A percentile compares a stretch with the other conserved stretches of the same genome.
Evolutionary conservation across 2,329 filamentous ascomycete genomes (phyloP).

Genomic region (Cercospora nicotianae): DNA sequence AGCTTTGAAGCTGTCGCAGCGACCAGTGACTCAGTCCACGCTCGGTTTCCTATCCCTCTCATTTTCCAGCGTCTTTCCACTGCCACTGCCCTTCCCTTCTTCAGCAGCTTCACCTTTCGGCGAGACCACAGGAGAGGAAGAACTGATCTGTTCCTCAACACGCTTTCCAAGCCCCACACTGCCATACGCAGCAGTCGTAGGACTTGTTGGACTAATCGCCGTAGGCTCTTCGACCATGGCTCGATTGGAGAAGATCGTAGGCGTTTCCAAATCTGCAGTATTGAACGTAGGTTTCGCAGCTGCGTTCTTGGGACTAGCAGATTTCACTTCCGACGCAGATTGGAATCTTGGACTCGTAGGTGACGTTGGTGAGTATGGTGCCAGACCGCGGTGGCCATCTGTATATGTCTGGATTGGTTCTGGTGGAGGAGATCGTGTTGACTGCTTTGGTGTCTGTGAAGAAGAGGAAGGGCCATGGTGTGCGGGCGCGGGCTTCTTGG

Average conservation of each 20-base stretch:
- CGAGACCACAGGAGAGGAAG: not conserved
- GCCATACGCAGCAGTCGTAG: constrained; percentile 18
- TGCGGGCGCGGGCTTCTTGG: constrained; percentile 29
- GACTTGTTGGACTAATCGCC: constrained; percentile 23
- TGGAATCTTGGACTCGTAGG: constrained; percentile 12
- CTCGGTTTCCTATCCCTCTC: not conserved
- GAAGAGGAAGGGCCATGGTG: constrained; percentile 21
- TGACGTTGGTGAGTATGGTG: constrained; percentile 21
- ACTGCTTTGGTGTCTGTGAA: not conserved
- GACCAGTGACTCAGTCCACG: not conserved
- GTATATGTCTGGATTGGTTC: constrained; percentile 24
- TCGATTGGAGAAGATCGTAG: constrained; percentile 23
- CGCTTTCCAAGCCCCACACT: constrained; percentile 38
- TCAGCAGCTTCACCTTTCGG: not conserved
- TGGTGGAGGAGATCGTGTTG: not conserved
- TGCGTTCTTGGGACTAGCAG: constrained; percentile 12
- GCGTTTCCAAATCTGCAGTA: constrained; percentile 21
- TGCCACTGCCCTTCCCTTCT: not conserved
- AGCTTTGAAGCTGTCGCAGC: not conserved
- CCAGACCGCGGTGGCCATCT: constrained; percentile 44
- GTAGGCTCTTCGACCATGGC: constrained; percentile 33
- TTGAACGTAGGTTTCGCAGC: constrained; percentile 24
- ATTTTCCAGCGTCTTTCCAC: not conserved
- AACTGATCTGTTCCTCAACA: constrained; percentile 33
- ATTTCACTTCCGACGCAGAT: constrained; percentile 17